These are phyloP conservation scores for Platanthera zijinensis DNA, from an alignment of 106 monocot genomes.

Conservation along the genomic window DNA sequence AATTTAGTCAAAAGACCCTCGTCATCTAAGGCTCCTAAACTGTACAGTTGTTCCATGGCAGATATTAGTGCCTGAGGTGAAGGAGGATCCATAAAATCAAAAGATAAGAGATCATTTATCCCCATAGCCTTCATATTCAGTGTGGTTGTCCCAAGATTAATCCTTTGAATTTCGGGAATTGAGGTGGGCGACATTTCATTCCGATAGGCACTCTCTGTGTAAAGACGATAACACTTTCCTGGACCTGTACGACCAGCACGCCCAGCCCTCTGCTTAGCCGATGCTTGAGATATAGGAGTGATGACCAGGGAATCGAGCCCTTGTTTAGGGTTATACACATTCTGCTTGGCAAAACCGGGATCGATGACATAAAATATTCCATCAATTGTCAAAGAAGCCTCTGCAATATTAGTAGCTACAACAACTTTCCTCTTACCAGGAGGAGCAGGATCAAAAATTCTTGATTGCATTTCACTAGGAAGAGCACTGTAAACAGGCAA, in stretches of 20 bases:
- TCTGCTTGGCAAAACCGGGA: conserved; percentile 94
- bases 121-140: conserved; percentile 94
- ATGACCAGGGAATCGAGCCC: conserved; percentile 89
- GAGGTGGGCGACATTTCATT: conserved; percentile 91
- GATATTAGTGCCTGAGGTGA: conserved; percentile 92
- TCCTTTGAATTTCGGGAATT: conserved; percentile 91
- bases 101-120: conserved; percentile 86
- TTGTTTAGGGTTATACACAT: conserved; percentile 87
- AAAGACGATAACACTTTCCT: conserved; percentile 88
- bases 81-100: conserved; percentile 97
- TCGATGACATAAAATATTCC: conserved; percentile 93
- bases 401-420: conserved; percentile 90
- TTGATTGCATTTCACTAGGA: conserved; percentile 92
- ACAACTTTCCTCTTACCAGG: conserved; percentile 97
- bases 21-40: conserved; percentile 85
- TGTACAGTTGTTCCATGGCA: conserved; percentile 91
- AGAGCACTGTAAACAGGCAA: conserved; percentile 94
- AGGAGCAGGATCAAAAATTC: conserved; percentile 85
- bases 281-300: conserved; percentile 93
- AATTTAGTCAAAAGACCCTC: conserved; percentile 87
- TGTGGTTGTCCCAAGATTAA: conserved; percentile 72
- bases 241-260: conserved; percentile 96
- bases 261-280: conserved; percentile 92
- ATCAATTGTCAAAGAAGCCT: conserved; percentile 87
- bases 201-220: conserved; percentile 88